Evolutionary conservation across 2,329 filamentous ascomycete genomes (phyloP), one percentile per base, ranked within the genome.

Genomic region (Phaeosphaeria sp.): DNA sequence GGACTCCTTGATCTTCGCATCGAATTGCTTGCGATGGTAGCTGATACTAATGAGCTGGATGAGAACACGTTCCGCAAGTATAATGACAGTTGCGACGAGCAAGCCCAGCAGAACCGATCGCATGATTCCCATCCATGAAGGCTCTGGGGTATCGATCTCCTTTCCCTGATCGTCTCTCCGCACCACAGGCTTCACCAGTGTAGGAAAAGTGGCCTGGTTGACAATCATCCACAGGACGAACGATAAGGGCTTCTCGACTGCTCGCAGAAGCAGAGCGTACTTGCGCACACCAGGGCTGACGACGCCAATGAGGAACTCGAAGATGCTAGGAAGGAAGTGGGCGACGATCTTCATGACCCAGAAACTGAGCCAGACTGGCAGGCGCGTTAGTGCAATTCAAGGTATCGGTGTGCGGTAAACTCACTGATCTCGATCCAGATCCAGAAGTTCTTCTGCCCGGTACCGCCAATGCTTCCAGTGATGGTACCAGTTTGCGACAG

Each of bases 21-120:
- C 88, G 77, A 95, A 95, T 47, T 92, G 93, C 65, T 92, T 88
- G 70, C 92, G 89, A 75, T 95, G 91, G 74, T 95, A 95, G 59
- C 89, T 90, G 75, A 95, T 91, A 71, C 90, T 91, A 74, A 95
- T 93, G 59, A 94, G 82, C 77, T 94, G 91, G 33, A 95, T 89
- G 62, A 94, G 83, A 57, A 89, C 82, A 77, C 92, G 92, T 77
- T 95, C 91, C n/a, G 81, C 87, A 17, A 94, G 83, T 59, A 91
- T 88, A 18, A 94, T 84, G 49, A 89, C 82, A 0, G 89, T 86
- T 9, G 88, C 89, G 42, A 90, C 85, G 47, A 93, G 85, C 27
- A 86, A 78, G 1, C 90, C 89, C 21, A 85, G 86, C 6, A 94
- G 80, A 17, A 94, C 82, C 49, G 85, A 86, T 63, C 85, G 84